Percentiles rank a stretch among this genome's conserved stretches.
phyloP scores from a whole-genome alignment of 768 basidiomycete species.

The Psilocybe subaeruginosa region DNA sequence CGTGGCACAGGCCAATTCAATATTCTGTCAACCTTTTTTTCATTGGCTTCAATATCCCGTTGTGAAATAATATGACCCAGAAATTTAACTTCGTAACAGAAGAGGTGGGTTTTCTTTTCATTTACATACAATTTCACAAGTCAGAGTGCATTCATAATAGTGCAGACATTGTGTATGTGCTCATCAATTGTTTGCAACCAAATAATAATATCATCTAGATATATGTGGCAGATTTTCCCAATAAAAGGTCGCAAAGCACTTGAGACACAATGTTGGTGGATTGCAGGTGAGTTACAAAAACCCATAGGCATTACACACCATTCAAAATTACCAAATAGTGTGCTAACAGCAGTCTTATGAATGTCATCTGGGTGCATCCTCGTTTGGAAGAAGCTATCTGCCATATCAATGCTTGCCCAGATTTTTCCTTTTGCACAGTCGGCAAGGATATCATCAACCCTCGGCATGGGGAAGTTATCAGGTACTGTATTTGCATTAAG shows the following conservation, averaged over 20 bases:
- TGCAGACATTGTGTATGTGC: conserved; percentile 27
- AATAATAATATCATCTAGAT: conserved; percentile 49
- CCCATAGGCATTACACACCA: conserved; percentile 43
- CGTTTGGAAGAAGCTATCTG: conserved; percentile 28
- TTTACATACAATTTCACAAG: too few species aligned
- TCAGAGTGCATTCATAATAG: conserved; percentile 31
- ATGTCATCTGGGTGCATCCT: conserved; percentile 24
- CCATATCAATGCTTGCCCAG: conserved; percentile 37
- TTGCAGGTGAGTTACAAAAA: conserved; percentile 31
- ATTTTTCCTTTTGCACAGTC: conserved; percentile 38
- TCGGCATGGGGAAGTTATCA: conserved; percentile 22
- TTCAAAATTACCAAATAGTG: conserved; percentile 35
- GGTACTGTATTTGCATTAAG: conserved; percentile 16
- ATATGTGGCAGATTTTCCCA: conserved; percentile 44
- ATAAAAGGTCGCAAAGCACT: conserved; percentile 36
- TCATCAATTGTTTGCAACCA: conserved; percentile 40
- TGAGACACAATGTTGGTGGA: conserved; percentile 22
- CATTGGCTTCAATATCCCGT: too few species aligned
- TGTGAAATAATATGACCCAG: too few species aligned
- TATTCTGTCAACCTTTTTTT: too few species aligned
- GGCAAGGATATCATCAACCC: conserved; percentile 19
- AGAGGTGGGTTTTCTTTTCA: too few species aligned
- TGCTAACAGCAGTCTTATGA: conserved; percentile 19
- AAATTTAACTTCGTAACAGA: too few species aligned
- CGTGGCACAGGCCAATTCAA: too few species aligned